A percentile compares a stretch with the other conserved stretches of the same genome.
Evolutionary conservation across 345 rosid species (phyloP).

Genomic region (Hypericum perforatum): DNA sequence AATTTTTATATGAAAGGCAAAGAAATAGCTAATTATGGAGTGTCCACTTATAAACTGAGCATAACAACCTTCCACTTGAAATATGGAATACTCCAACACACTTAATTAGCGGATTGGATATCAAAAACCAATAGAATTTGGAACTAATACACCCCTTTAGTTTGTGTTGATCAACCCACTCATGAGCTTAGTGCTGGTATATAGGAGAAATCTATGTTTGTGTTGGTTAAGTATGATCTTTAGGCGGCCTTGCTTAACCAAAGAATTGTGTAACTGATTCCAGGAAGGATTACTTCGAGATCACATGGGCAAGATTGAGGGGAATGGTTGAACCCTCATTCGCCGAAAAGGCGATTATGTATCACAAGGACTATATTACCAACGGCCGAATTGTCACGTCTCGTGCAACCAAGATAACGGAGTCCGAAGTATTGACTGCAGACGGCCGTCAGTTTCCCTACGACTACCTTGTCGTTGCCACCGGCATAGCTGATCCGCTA

Average conservation of each 20-base stretch:
- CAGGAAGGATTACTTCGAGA: constrained; percentile 99
- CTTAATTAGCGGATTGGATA: too few species aligned
- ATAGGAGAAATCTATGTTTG: not conserved
- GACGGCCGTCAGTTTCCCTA: constrained; percentile 38
- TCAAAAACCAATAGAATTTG: too few species aligned
- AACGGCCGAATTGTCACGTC: constrained; percentile 54
- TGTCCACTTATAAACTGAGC: too few species aligned
- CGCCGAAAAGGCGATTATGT: constrained; percentile 54
- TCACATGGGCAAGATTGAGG: constrained; percentile 71
- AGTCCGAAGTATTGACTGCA: constrained; percentile 44
- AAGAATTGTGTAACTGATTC: not conserved
- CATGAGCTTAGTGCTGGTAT: too few species aligned
- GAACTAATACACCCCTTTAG: too few species aligned
- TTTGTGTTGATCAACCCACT: too few species aligned
- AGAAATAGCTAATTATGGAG: too few species aligned
- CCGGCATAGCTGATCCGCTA: constrained; percentile 52
- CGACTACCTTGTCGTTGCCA: constrained; percentile 79
- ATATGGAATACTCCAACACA: too few species aligned
- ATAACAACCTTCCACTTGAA: too few species aligned
- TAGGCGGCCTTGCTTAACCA: not conserved
- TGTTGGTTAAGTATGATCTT: not conserved
- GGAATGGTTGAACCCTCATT: constrained; percentile 75
- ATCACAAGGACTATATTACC: constrained; percentile 55
- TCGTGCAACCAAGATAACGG: constrained; percentile 45
- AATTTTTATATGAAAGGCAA: too few species aligned